phyloP scores from a whole-genome alignment of 495 filamentous ascomycete species.

The Penicillium bialowiezense region DNA sequence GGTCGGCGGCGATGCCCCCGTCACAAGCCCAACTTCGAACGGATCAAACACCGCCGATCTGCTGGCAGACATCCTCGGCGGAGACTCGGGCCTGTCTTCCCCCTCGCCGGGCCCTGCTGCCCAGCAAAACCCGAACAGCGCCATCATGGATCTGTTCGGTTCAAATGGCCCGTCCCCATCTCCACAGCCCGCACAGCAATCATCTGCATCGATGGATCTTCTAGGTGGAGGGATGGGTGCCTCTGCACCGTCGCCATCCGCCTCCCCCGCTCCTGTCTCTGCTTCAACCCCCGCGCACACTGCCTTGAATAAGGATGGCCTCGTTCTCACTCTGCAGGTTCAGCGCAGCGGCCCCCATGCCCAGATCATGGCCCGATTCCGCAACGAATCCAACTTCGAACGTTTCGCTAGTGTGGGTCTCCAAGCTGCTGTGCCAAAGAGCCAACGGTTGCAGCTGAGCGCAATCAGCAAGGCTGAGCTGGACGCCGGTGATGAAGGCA shows the following conservation, averaged over 20 bases:
- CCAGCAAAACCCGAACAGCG: slow-evolving; percentile 53
- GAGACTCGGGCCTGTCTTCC: slow-evolving; percentile 48
- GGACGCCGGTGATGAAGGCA: slow-evolving; percentile 73
- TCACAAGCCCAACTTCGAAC: slow-evolving; percentile 49
- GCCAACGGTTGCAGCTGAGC: slow-evolving; percentile 85
- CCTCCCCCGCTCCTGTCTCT: slow-evolving; percentile 40
- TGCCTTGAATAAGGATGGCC: slow-evolving; percentile 82
- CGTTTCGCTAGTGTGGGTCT: slow-evolving; percentile 69
- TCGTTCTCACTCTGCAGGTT: slow-evolving; percentile 74
- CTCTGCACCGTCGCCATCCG: slow-evolving; percentile 36
- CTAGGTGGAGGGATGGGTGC: slow-evolving; percentile 42
- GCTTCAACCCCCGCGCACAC: slow-evolving; percentile 48
- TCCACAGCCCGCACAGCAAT: slow-evolving; percentile 30
- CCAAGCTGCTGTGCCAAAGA: slow-evolving; percentile 95
- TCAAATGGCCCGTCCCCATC: slow-evolving; percentile 41
- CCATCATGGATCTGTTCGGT: slow-evolving; percentile 83
- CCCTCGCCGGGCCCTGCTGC: slow-evolving; percentile 53
- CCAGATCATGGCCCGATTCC: slow-evolving; percentile 80
- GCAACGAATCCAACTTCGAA: slow-evolving; percentile 64
- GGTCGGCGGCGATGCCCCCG: slow-evolving; percentile 76
- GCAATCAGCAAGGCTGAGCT: slow-evolving; percentile 79
- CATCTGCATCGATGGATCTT: slow-evolving; percentile 49
- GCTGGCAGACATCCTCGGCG: slow-evolving; percentile 75
- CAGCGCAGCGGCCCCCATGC: slow-evolving; percentile 70
- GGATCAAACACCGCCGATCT: slow-evolving; percentile 81